Base-by-base conservation (phyloP, 129 eudicot species). In the Lonicera japonica region DNA sequence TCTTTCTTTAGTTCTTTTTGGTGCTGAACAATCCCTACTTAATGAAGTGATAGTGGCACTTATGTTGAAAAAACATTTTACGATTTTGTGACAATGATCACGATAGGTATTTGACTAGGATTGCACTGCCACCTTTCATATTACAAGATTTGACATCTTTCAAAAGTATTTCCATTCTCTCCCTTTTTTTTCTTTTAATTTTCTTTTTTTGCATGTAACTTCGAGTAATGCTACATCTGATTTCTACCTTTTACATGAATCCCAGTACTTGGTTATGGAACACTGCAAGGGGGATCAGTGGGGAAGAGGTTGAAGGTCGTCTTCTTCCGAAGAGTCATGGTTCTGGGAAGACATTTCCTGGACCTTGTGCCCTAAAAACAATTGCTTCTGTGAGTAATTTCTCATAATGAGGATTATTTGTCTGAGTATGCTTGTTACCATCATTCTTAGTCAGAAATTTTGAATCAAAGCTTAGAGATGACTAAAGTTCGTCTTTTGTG, bases 241-340 rank as follows among this genome's bases (percentile, higher is more conserved):
- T 38, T 69, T 13, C 15, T 52, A 56, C 63, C 13, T 60, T 54
- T 56, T 7, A 13, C 72, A 46, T 74, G 59, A 60, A 38, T 57
- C 12, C 22, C 73, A 92, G 98, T 60, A 87, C 96, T 54, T 92
- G 98, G 98, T 71, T 92, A 61, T 92, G 98, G 98, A 92, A 87
- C 70, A 74, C 67, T 65, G 96, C 98, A 19, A 74, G 98, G 68
- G 98, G 98, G 23, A 82, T 87, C 63, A 80, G 71, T 70, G 98
- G 98, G 39, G 98, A 92, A n/a, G 96, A 87, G 74, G 98, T 92
- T 25, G 80, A 87, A 79, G 87, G 88, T 21, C 98, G 98, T 69
- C 71, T 92, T 56, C 94, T 92, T 58, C 81, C 96, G 61, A 87
- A 87, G 34, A 92, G 98, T 70, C 98, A 87, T 68, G 98, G 96